Percentiles rank a stretch among this genome's conserved stretches.
phyloP scores from a whole-genome alignment of 2,329 filamentous ascomycete genomes.

The Fusarium sp. region DNA sequence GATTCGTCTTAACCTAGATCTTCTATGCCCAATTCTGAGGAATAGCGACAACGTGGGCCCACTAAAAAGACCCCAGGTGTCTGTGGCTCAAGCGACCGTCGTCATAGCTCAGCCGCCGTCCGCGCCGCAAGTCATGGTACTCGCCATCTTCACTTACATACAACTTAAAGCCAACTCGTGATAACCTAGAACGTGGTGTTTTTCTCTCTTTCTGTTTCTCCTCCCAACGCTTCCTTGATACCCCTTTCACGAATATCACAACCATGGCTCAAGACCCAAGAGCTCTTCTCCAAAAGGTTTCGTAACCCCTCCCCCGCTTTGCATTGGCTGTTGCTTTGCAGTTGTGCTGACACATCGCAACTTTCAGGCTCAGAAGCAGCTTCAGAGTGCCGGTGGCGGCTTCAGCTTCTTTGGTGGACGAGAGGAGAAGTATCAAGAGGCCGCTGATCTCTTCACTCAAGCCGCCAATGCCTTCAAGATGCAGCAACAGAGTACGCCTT shows the following conservation, averaged over 20 bases:
- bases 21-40: conserved; percentile 2
- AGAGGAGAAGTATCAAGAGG: conserved; percentile 89
- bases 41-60: conserved; percentile 3
- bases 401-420: conserved; percentile 91
- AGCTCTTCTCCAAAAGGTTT: conserved; percentile 80
- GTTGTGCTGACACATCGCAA: conserved; percentile 10
- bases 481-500: conserved; percentile 77
- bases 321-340: conserved; percentile 7
- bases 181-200: conserved; percentile 28
- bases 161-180: conserved; percentile 18
- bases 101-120: conserved; percentile 41
- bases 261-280: conserved; percentile 81
- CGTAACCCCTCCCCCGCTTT: conserved; percentile 36
- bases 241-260: conserved; percentile 14
- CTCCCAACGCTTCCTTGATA: conserved; percentile 9
- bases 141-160: conserved; percentile 27
- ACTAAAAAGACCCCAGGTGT: conserved; percentile 6
- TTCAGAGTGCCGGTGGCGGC: conserved; percentile 77
- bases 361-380: conserved; percentile 84
- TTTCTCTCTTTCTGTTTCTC: not conserved
- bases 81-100: conserved; percentile 41
- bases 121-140: conserved; percentile 21
- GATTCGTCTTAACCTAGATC: not conserved
- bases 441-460: conserved; percentile 86
- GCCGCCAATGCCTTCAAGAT: conserved; percentile 93